Conservation (phyloP, 192 early-diverging fungal genomes). For the Dissophora ornata region DNA sequence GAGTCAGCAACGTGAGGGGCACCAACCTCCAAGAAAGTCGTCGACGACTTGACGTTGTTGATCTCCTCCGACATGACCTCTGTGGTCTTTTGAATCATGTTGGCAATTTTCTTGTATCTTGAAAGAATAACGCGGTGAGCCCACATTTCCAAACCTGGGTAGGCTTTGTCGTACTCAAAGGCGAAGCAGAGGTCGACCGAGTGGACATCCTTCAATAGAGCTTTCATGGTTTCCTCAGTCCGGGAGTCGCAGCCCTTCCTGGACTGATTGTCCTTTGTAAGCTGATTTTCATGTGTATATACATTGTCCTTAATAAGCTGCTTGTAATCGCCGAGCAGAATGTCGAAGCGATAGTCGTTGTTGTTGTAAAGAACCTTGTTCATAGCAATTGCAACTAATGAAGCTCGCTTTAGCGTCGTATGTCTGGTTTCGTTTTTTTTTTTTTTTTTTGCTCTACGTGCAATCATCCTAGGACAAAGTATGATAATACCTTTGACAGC, state of each 20-base stretch:
- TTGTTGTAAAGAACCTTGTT: neutral
- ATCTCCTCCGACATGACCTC: too few relatives aligned
- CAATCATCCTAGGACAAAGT: too few relatives aligned
- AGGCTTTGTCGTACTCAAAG: constrained; percentile 6
- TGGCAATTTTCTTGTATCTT: neutral
- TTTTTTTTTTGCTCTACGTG: too few relatives aligned
- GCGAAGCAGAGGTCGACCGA: constrained; percentile 16
- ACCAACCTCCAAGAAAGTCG: too few relatives aligned
- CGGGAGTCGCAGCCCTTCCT: too few relatives aligned
- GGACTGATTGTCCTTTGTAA: neutral
- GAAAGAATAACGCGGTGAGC: constrained; percentile 18
- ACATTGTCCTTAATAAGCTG: neutral
- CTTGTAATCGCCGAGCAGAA: neutral
- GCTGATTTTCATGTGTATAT: neutral
- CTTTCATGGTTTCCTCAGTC: neutral
- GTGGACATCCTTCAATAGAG: constrained; percentile 1
- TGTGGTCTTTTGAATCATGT: neutral
- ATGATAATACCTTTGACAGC: too few relatives aligned
- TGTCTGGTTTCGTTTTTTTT: too few relatives aligned
- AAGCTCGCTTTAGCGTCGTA: neutral
- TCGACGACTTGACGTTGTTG: too few relatives aligned
- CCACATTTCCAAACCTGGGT: constrained; percentile 9
- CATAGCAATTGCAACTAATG: neutral
- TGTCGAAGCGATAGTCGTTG: neutral
- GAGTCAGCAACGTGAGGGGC: too few relatives aligned